phyloP scores from a whole-genome alignment of 352 stramenopile genomes.

The Phytopythium helicoides region DNA sequence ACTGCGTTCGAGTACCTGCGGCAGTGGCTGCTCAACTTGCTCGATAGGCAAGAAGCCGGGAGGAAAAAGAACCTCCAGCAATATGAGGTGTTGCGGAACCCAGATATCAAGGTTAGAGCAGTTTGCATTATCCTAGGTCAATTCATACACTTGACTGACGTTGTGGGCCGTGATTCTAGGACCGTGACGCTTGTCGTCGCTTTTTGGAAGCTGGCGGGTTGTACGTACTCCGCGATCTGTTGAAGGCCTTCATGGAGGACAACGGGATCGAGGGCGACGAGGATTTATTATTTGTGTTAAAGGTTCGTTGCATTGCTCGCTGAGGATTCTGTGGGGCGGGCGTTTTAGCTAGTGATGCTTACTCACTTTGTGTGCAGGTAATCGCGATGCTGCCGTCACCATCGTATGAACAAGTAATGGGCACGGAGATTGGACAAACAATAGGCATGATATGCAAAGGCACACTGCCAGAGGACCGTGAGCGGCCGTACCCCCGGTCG shows the following conservation, averaged over 20 bases:
- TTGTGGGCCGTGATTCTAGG: constrained; percentile 12
- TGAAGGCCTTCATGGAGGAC: constrained; percentile 32
- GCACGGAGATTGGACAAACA: constrained; percentile 60
- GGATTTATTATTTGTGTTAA: constrained; percentile 4
- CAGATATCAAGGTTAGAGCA: constrained; percentile 35
- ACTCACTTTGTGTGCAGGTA: constrained; percentile 37
- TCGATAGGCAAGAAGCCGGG: constrained; percentile 42
- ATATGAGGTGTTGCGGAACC: constrained; percentile 57
- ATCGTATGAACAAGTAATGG: constrained; percentile 43
- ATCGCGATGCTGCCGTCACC: constrained; percentile 74
- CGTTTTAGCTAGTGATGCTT: too few species aligned
- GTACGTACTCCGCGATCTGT: constrained; percentile 50
- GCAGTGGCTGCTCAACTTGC: constrained; percentile 44
- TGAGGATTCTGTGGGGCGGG: too few species aligned
- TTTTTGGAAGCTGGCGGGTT: constrained; percentile 62
- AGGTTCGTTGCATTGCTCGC: not conserved
- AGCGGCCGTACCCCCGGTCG: constrained; percentile 33
- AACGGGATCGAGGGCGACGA: constrained; percentile 23
- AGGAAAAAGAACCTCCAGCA: constrained; percentile 44
- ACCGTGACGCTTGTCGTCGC: constrained; percentile 57
- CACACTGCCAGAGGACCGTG: constrained; percentile 29
- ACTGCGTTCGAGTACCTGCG: constrained; percentile 62
- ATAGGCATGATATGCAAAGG: constrained; percentile 52
- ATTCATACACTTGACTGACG: not conserved
- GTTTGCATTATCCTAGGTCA: not conserved